Evolutionary conservation across 129 eudicot species (phyloP).

Genomic region (Gnaphalium uliginosum): DNA sequence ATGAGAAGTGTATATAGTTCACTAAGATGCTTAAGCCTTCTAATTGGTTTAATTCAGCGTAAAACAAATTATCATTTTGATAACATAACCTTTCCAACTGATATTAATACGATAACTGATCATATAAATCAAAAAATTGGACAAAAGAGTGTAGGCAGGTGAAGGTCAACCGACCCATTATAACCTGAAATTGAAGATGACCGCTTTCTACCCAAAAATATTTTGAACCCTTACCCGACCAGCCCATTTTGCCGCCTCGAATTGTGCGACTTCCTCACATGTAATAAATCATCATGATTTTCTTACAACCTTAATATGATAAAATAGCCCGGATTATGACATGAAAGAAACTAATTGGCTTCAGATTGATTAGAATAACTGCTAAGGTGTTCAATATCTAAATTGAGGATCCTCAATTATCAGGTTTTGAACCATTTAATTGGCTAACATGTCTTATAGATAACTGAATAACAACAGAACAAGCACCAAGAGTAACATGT

Average conservation of each 20-base stretch:
- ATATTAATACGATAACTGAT: no score
- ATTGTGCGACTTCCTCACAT: background rate
- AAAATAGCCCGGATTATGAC: background rate
- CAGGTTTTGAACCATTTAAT: background rate
- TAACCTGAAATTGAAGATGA: background rate
- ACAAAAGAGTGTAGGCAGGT: no score
- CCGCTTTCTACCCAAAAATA: background rate
- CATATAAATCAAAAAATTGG: no score
- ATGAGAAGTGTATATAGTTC: background rate
- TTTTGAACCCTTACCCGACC: background rate
- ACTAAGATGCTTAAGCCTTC: background rate
- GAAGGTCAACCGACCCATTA: background rate
- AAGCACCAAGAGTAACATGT: slow-evolving; percentile 6
- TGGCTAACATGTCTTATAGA: background rate
- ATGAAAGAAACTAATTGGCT: background rate
- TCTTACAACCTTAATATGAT: background rate
- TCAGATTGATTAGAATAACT: background rate
- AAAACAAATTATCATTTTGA: no score
- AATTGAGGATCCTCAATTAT: background rate
- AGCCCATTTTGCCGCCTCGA: background rate
- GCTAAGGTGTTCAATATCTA: background rate
- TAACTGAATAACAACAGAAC: background rate
- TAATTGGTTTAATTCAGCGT: background rate
- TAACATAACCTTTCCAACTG: no score
- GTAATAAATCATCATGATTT: background rate